Conservation (phyloP, 768 basidiomycete genomes). For the Mycena epipterygia region DNA sequence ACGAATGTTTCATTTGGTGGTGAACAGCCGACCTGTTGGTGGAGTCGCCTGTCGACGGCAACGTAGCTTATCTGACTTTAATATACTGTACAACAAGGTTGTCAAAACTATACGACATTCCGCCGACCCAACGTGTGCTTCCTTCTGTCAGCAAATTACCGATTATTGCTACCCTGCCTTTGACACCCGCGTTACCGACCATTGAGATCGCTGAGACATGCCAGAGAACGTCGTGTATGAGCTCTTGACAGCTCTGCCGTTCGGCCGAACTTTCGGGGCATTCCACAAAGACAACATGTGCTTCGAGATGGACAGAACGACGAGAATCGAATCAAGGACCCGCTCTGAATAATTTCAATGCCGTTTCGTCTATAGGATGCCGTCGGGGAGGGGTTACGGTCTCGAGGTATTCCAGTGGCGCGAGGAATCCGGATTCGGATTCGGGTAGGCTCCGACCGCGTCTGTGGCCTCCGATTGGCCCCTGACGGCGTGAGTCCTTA, state of each 20-base stretch:
- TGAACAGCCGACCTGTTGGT: conserved; percentile 11
- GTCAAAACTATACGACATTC: too few species aligned
- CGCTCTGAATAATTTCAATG: conserved; percentile 56
- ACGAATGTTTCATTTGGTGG: conserved; percentile 1
- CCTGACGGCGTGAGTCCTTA: conserved; percentile 57
- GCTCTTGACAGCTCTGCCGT: conserved; percentile 18
- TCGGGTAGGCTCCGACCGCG: conserved; percentile 33
- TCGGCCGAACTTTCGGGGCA: conserved; percentile 11
- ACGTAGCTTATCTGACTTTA: conserved; percentile 32
- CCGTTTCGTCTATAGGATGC: conserved; percentile 74
- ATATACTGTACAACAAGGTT: conserved; percentile 31
- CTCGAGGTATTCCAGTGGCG: conserved; percentile 79
- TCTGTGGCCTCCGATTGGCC: conserved; percentile 10
- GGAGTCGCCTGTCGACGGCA: conserved; percentile 16
- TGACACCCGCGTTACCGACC: conserved; percentile 11
- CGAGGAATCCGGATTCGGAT: conserved; percentile 57
- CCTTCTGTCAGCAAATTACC: conserved; percentile 20
- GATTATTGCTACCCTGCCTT: neutral
- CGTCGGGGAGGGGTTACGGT: conserved; percentile 73
- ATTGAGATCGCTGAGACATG: neutral
- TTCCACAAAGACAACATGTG: conserved; percentile 1
- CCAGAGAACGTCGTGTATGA: neutral
- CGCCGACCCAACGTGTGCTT: conserved; percentile 29
- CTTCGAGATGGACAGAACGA: neutral
- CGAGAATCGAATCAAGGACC: conserved; percentile 20